Conservation (phyloP, 2,329 filamentous ascomycete genomes). For the Aspergillus sp. region DNA sequence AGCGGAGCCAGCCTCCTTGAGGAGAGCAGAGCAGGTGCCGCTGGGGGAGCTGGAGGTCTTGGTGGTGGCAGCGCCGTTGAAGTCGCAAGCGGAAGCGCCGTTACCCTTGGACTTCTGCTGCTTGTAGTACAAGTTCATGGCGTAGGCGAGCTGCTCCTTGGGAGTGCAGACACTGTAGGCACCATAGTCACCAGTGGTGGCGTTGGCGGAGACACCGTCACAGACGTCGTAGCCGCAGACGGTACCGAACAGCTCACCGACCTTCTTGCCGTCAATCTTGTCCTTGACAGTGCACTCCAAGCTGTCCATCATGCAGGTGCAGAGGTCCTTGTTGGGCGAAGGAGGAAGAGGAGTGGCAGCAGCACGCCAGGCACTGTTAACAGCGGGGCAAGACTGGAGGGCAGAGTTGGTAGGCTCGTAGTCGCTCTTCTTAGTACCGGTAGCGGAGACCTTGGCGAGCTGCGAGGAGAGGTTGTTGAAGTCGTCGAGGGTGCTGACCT, state of each 20-base stretch:
- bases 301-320: slow-evolving; percentile 72
- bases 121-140: slow-evolving; percentile 38
- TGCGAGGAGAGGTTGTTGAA: slow-evolving; percentile 64
- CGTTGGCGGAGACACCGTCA: slow-evolving; percentile 35
- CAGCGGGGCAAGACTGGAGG: slow-evolving; percentile 61
- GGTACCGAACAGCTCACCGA: slow-evolving; percentile 59
- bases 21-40: slow-evolving; percentile 28
- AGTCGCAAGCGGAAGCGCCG: slow-evolving; percentile 34
- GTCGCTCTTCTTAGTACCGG: slow-evolving; percentile 53
- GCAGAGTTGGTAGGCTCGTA: slow-evolving; percentile 69
- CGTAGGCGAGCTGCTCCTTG: slow-evolving; percentile 37
- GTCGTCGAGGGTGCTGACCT: slow-evolving; percentile 62
- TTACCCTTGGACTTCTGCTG: slow-evolving; percentile 28
- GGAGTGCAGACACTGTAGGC: slow-evolving; percentile 39
- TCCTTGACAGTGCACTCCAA: slow-evolving; percentile 61
- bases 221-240: slow-evolving; percentile 37
- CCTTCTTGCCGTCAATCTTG: slow-evolving; percentile 51
- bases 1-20: slow-evolving; percentile 31
- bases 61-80: slow-evolving; percentile 34
- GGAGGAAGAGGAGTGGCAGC: slow-evolving; percentile 63
- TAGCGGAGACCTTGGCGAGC: slow-evolving; percentile 60
- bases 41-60: slow-evolving; percentile 24
- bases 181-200: slow-evolving; percentile 36
- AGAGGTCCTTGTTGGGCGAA: slow-evolving; percentile 67
- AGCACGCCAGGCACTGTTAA: slow-evolving; percentile 60